Percentiles rank a stretch among this genome's conserved stretches.
Evolutionary conservation across 148 eudicot genomes (phyloP).

Genomic region (Arctostaphylos glauca): DNA sequence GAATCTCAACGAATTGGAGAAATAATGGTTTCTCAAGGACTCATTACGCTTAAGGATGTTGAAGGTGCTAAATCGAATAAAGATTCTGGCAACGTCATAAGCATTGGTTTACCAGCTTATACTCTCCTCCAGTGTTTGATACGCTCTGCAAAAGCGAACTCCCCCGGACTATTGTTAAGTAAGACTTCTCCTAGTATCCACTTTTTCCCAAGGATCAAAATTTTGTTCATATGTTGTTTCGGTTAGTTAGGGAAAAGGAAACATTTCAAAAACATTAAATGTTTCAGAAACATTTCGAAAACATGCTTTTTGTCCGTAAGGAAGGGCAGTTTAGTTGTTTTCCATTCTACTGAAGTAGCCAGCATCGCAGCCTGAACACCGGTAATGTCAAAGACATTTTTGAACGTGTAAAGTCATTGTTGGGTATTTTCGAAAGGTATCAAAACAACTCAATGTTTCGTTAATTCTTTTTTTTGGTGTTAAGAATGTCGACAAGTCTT

Average conservation of each 20-base stretch:
- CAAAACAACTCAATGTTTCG: neutral
- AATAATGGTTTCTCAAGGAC: conserved; percentile 54
- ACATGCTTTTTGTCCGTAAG: too few species aligned
- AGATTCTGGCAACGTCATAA: conserved; percentile 46
- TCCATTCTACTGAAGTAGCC: too few species aligned
- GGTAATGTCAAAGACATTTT: neutral
- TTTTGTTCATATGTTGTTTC: neutral
- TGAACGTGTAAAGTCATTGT: neutral
- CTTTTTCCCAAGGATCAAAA: neutral
- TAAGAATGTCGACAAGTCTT: neutral
- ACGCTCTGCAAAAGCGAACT: conserved; percentile 72
- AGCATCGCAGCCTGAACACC: neutral
- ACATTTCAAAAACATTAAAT: neutral
- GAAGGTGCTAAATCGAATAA: conserved; percentile 71
- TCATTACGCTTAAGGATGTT: conserved; percentile 64
- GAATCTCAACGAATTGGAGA: conserved; percentile 65
- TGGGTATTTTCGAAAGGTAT: neutral
- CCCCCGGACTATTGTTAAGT: conserved; percentile 67
- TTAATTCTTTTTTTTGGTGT: neutral
- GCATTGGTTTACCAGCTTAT: conserved; percentile 82
- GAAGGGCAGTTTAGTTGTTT: too few species aligned
- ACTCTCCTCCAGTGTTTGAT: conserved; percentile 61
- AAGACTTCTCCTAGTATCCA: neutral
- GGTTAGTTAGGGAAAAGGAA: neutral
- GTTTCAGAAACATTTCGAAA: neutral